Evolutionary conservation across 768 basidiomycete genomes (phyloP), one percentile per base, ranked within the genome.

Genomic region (Tubosaeta brunneosetosa): DNA sequence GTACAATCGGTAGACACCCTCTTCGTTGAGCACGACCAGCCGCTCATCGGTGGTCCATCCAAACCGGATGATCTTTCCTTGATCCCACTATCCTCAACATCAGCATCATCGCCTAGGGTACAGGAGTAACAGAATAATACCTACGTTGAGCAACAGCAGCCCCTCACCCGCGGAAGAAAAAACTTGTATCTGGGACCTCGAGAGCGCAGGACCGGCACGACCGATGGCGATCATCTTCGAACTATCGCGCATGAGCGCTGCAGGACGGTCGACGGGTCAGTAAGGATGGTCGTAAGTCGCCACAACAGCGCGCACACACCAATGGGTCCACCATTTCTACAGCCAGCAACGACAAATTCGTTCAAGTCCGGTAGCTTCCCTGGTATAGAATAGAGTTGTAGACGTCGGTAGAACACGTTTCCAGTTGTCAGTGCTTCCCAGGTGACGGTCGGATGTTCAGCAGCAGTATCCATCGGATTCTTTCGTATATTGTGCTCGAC

Each of bases 371-470:
- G 85, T 6, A 91, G 73, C 61, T 87, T 88, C 60, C 87, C 92
- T 12, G 83, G 76, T 50, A 91, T 82, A 1, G 86, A 82, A 66
- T 97, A 98, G 22, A 93, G 75, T 56, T 88, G 86, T 59, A 93
- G 84, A 50, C 87, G 78, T 64, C 86, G 75, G 65, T 97, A 97
- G 74, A 97, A 98, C 31, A 86, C 88, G 61, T 76, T 84, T 25
- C 88, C 88, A 63, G 88, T 83, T 67, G 86, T 81, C 85, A 97
- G 91, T 40, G 94, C 81, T 68, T 94, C 86, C 95, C 95, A 98
- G 69, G 82, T 79, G 29, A 83, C 69, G 3, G 89, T 90, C 2
- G 91, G 88, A 61, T 91, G 89, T 47, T 87, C 84, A 13, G 73
- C 61, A 71, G 80, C 79, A 6, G 60, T 14, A 22, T 69, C 66